Evolutionary conservation across 139 green algal genomes (phyloP).

Genomic region (Chlamydomonas sp.): DNA sequence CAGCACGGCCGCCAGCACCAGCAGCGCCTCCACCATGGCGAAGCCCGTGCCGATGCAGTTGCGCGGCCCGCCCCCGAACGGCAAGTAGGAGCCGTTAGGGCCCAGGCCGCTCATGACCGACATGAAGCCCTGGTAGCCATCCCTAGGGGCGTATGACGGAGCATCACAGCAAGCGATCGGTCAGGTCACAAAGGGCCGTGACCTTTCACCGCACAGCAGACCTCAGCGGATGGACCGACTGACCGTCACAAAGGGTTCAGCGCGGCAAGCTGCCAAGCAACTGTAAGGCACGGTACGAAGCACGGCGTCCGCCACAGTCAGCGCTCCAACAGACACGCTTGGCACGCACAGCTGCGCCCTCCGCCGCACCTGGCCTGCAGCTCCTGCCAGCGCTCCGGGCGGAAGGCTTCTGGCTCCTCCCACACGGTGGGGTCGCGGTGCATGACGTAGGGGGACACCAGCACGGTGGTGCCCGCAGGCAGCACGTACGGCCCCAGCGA

Average conservation of each 20-base stretch:
- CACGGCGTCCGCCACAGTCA: neutral
- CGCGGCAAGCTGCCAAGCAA: too few species aligned
- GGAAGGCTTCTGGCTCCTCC: constrained; percentile 53
- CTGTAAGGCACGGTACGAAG: neutral
- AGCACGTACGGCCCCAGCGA: constrained; percentile 36
- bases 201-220: too few species aligned
- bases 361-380: constrained; percentile 43
- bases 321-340: neutral
- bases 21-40: constrained; percentile 88
- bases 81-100: constrained; percentile 74
- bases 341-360: neutral
- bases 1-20: constrained; percentile 78
- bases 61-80: constrained; percentile 82
- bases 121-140: constrained; percentile 35
- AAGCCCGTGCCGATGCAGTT: constrained; percentile 94
- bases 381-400: constrained; percentile 75
- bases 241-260: neutral
- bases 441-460: constrained; percentile 58
- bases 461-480: constrained; percentile 70
- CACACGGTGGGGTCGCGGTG: constrained; percentile 75
- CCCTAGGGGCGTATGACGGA: neutral
- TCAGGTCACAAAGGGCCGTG: too few species aligned
- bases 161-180: neutral
- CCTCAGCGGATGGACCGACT: too few species aligned
- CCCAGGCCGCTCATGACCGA: constrained; percentile 63